Base-by-base conservation (phyloP, 202 grass and related monocot species). In the Zizania palustris region DNA sequence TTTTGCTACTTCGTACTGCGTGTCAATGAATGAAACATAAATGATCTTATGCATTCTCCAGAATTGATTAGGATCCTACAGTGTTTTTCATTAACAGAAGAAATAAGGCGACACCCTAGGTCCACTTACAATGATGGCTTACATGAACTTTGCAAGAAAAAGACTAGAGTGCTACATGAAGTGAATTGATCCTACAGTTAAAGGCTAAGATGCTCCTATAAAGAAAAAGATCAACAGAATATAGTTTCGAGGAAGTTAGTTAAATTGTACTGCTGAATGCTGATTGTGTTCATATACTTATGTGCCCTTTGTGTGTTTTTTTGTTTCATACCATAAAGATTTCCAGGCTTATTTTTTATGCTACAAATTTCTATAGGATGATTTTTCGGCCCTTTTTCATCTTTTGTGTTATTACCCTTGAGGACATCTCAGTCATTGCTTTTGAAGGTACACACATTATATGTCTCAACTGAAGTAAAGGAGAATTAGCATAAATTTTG, bases 391-490 rank as follows among this genome's bases (percentile, higher is more conserved):
- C 36, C n/a, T 34, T 39, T 75, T 63, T 64, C 34, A 69, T 42
- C 11, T 43, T 38, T 13, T 34, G 28, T 75, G 56, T 64, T 19
- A 69, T 42, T 7, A 20, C 9, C 51, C 51, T 55, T 9, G 51
- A 20, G 51, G 51, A 20, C 7, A 55, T 55, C 51, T 20, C 38
- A 64, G 39, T 54, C 57, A 45, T 71, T 55, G 22, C 38, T 53
- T 70, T 45, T 18, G 62, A 67, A 53, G 51, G 42, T 74, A 68
- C 62, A 74, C 7, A 36, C 28, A 51, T 39, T 71, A 45, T 50
- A 20, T 40, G 36, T 46, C 34, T 48, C 38, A 55, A 67, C 37
- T 69, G 4, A 73, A 60, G 44, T 60, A 76, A 22, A 19, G 36
- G 35, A 69, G 45, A 22, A 19, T 33, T 41, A 64, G 56, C 69